Percentiles rank a stretch among this genome's conserved stretches.
Evolutionary conservation across 2,329 filamentous ascomycete genomes (phyloP).

Genomic region (Verticillium nubilum): DNA sequence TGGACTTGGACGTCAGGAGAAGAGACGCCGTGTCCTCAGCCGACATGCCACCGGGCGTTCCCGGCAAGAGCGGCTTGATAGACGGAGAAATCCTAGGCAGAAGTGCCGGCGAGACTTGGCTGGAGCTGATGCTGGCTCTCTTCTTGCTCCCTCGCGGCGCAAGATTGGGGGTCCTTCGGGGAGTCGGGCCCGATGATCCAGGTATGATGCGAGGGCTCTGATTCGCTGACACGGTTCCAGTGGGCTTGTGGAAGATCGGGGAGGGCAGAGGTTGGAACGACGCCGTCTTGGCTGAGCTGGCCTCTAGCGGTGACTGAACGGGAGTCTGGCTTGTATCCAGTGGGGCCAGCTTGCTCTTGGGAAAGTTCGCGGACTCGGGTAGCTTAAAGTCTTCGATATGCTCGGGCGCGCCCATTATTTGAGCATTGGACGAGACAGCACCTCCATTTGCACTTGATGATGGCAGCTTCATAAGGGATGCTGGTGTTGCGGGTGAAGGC

Average conservation of each 20-base stretch:
- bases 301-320: slow-evolving; percentile 32
- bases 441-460: slow-evolving; percentile 42
- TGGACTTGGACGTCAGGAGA: slow-evolving; percentile 87
- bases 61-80: slow-evolving; percentile 85
- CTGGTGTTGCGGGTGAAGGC: slow-evolving; percentile 71
- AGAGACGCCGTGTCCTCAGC: slow-evolving; percentile 60
- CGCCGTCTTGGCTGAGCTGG: slow-evolving; percentile 39
- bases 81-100: slow-evolving; percentile 87
- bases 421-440: slow-evolving; percentile 30
- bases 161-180: slow-evolving; percentile 49
- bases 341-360: slow-evolving; percentile 35
- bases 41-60: slow-evolving; percentile 39
- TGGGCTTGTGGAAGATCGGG: slow-evolving; percentile 35
- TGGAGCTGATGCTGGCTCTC: slow-evolving; percentile 63
- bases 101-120: slow-evolving; percentile 79
- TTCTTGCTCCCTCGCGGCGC: slow-evolving; percentile 60
- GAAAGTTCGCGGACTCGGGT: slow-evolving; percentile 61
- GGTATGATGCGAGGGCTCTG: slow-evolving; percentile 62
- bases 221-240: slow-evolving; percentile 45
- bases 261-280: slow-evolving; percentile 42
- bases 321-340: slow-evolving; percentile 45
- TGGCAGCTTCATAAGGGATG: slow-evolving; percentile 77
- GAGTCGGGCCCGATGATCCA: slow-evolving; percentile 38
- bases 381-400: slow-evolving; percentile 58
- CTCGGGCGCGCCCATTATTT: slow-evolving; percentile 40